Evolutionary conservation across 805 yeast genomes (phyloP), one percentile per base, ranked within the genome.

Genomic region (Geotrichum ghanense): DNA sequence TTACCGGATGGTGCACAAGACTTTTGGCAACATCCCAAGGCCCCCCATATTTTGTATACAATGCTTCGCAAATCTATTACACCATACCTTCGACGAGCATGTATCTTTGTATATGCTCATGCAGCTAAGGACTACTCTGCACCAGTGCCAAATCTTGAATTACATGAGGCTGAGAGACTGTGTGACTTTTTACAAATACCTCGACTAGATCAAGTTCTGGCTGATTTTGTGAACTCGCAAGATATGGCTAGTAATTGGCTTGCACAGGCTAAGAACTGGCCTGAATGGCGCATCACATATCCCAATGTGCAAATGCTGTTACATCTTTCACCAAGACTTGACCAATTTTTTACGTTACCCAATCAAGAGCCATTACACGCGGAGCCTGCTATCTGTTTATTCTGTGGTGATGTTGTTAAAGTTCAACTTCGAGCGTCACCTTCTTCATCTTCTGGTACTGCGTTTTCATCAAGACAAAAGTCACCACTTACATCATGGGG

Each of bases 301-400:
- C 92, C 95, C 0, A 84, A 84, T 0, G 57, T 73, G 2, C 64
- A 81, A n/a, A 69, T 71, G 37, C 66, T 88, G 43, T 69, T 83
- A 20, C 68, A 73, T 25, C 68, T 88, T 16, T 96, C 96, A 0
- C 61, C 66, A 2, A 70, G 83, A 44, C 63, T 86, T 50, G 89
- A 83, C 57, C 69, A 67, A 34, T 79, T 87, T 51, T 85, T 83
- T 64, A 35, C 43, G 19, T 19, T 42, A 7, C 41, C 45, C 6
- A 39, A 22, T 22, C 34, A 4, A 9, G 25, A 17, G 6, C 42
- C 42, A 20, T 45, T 53, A 16, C 68, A 72, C 0, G 51, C 64
- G 2, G 95, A 89, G 52, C 92, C 95, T 0, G 95, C 95, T 0
- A 68, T 90, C 7, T 90, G 98, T 57, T 64, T 90, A 46, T 81